Conservation (phyloP, 2,329 filamentous ascomycete species). For the Fusarium illudens region DNA sequence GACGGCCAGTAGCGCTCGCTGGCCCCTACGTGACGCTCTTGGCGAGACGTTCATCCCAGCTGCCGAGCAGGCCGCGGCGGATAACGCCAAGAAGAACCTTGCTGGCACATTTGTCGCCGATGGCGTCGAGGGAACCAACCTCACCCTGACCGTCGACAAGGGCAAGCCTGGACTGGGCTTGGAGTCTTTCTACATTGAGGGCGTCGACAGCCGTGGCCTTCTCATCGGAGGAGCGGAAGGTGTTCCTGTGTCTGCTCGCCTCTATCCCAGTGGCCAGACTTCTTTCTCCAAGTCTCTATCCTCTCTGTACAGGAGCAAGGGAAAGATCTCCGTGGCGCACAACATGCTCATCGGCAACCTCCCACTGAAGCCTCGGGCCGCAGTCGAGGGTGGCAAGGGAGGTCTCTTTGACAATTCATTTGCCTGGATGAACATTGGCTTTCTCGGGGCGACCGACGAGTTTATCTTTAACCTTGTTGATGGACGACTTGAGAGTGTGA, state of each 20-base stretch:
- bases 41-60: constrained; percentile 32
- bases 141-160: constrained; percentile 27
- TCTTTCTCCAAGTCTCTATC: constrained; percentile 15
- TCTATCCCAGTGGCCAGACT: constrained; percentile 21
- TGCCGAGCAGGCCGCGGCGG: constrained; percentile 29
- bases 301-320: constrained; percentile 15
- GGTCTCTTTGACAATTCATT: constrained; percentile 20
- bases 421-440: constrained; percentile 13
- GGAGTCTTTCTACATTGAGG: constrained; percentile 4
- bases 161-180: constrained; percentile 19
- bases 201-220: not conserved
- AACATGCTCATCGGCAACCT: not conserved
- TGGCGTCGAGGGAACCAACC: constrained; percentile 10
- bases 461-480: constrained; percentile 21
- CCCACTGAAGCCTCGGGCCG: constrained; percentile 2
- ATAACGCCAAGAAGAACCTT: constrained; percentile 29
- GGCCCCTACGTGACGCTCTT: constrained; percentile 23
- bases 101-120: constrained; percentile 27
- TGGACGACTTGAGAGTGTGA: constrained; percentile 14
- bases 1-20: constrained; percentile 24
- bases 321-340: constrained; percentile 7
- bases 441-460: constrained; percentile 4
- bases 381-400: constrained; percentile 20
- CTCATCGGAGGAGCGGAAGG: not conserved
- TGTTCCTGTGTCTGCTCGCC: not conserved